phyloP scores from a whole-genome alignment of 2,329 filamentous ascomycete genomes.

The Neopestalotiopsis clavispora region DNA sequence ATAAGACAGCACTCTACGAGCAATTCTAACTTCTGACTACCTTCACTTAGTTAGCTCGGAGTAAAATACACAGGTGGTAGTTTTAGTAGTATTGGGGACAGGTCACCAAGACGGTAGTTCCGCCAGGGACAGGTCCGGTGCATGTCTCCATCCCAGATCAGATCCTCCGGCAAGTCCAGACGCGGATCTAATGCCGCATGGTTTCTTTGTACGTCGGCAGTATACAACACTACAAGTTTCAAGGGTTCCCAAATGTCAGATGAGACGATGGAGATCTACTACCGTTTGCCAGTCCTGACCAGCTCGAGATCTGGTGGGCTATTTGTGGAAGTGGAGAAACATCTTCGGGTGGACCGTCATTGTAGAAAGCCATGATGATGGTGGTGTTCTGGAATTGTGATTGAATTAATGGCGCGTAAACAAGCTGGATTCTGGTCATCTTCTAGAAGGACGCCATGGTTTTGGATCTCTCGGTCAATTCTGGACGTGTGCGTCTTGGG shows the following conservation, averaged over 20 bases:
- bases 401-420: slow-evolving; percentile 6
- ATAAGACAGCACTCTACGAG: not conserved
- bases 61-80: not conserved
- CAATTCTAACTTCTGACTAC: not conserved
- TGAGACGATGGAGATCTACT: slow-evolving; percentile 15
- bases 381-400: slow-evolving; percentile 17
- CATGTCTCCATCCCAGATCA: not conserved
- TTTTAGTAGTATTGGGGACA: not conserved
- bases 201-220: not conserved
- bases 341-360: slow-evolving; percentile 7
- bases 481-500: not conserved
- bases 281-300: not conserved
- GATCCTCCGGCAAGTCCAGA: slow-evolving; percentile 2
- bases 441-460: slow-evolving; percentile 15
- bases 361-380: not conserved
- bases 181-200: slow-evolving; percentile 6
- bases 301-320: not conserved
- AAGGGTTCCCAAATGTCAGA: slow-evolving; percentile 4
- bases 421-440: slow-evolving; percentile 1
- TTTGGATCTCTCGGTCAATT: slow-evolving; percentile 5
- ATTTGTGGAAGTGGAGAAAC: not conserved
- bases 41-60: not conserved
- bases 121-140: not conserved
- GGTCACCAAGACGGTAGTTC: not conserved
- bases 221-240: not conserved